These are phyloP conservation scores for Calonectria pseudoturangicola DNA, from an alignment of 2,329 filamentous ascomycete genomes.

Conservation along the genomic window DNA sequence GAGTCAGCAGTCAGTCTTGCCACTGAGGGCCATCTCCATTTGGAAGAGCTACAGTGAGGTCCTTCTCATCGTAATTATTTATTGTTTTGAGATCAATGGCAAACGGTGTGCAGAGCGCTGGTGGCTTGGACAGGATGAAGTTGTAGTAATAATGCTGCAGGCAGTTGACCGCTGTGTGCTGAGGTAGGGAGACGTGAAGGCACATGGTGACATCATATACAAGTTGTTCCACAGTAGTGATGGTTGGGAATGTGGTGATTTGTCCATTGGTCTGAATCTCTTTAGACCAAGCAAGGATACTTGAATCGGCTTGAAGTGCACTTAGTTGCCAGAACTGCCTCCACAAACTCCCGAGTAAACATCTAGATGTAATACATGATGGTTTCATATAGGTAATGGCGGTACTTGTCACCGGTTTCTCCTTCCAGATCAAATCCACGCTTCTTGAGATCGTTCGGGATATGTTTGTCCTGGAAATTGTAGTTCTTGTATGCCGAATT, in stretches of 20 bases:
- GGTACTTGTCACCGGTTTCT: slow-evolving; percentile 39
- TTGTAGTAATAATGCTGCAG: slow-evolving; percentile 48
- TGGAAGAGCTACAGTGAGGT: slow-evolving; percentile 42
- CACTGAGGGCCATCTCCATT: slow-evolving; percentile 43
- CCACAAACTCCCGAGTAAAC: slow-evolving; percentile 40
- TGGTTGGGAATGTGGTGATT: slow-evolving; percentile 39
- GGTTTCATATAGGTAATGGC: slow-evolving; percentile 45
- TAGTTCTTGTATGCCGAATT: slow-evolving; percentile 44
- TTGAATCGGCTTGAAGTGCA: slow-evolving; percentile 32
- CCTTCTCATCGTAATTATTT: slow-evolving; percentile 34
- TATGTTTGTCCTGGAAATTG: slow-evolving; percentile 47
- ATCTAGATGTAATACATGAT: slow-evolving; percentile 37
- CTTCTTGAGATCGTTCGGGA: slow-evolving; percentile 49
- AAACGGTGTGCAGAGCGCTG: slow-evolving; percentile 38
- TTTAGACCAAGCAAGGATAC: slow-evolving; percentile 35
- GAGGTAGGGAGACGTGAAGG: slow-evolving; percentile 43
- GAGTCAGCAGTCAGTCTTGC: slow-evolving; percentile 44
- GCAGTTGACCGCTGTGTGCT: slow-evolving; percentile 47
- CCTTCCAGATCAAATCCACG: slow-evolving; percentile 41
- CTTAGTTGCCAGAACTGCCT: slow-evolving; percentile 38
- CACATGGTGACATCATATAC: slow-evolving; percentile 47
- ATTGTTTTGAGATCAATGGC: slow-evolving; percentile 32
- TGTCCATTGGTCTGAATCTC: slow-evolving; percentile 41
- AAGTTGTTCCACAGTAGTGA: slow-evolving; percentile 43
- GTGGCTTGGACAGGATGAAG: slow-evolving; percentile 45